Percentiles rank a stretch among this genome's conserved stretches.
These are phyloP conservation scores for Pterulicium gracile DNA, from an alignment of 1,284 basidiomycete genomes.

Conservation along the genomic window DNA sequence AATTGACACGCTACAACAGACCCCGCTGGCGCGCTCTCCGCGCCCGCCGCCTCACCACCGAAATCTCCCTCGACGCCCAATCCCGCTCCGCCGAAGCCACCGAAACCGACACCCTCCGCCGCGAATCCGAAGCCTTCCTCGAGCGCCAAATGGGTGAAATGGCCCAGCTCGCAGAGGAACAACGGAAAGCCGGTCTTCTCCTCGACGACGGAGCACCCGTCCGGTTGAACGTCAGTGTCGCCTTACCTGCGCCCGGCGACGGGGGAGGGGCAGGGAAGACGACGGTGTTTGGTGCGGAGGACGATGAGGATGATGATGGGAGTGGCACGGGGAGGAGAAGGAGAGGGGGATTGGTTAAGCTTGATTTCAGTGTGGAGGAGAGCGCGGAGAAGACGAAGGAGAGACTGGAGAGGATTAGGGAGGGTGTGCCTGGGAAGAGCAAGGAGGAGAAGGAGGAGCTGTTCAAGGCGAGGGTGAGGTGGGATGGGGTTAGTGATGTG, in stretches of 20 bases:
- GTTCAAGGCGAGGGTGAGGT: constrained; percentile 73
- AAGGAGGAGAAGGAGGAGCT: constrained; percentile 67
- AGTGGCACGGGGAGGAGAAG: constrained; percentile 72
- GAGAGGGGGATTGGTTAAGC: constrained; percentile 72
- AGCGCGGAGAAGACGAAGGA: constrained; percentile 67
- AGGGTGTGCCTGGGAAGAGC: constrained; percentile 43
- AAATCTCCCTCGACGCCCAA: constrained; percentile 75
- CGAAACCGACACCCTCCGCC: constrained; percentile 72
- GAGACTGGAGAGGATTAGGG: constrained; percentile 63
- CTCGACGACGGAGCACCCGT: constrained; percentile 85
- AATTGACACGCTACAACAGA: constrained; percentile 17
- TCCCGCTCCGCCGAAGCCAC: constrained; percentile 74
- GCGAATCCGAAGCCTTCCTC: constrained; percentile 82
- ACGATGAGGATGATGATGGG: constrained; percentile 61
- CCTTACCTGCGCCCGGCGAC: constrained; percentile 38
- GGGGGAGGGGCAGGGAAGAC: constrained; percentile 37
- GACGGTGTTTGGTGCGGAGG: constrained; percentile 43
- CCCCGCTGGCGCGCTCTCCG: constrained; percentile 61
- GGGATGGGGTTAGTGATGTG: constrained; percentile 80
- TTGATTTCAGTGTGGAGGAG: constrained; percentile 77
- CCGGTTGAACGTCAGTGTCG: constrained; percentile 54
- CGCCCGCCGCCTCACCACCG: constrained; percentile 51
- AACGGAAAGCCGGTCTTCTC: constrained; percentile 80
- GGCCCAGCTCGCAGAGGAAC: constrained; percentile 77
- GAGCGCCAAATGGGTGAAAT: constrained; percentile 87